A percentile compares a stretch with the other conserved stretches of the same genome.
phyloP scores from a whole-genome alignment of 768 basidiomycete genomes.

The Terana coerulea region DNA sequence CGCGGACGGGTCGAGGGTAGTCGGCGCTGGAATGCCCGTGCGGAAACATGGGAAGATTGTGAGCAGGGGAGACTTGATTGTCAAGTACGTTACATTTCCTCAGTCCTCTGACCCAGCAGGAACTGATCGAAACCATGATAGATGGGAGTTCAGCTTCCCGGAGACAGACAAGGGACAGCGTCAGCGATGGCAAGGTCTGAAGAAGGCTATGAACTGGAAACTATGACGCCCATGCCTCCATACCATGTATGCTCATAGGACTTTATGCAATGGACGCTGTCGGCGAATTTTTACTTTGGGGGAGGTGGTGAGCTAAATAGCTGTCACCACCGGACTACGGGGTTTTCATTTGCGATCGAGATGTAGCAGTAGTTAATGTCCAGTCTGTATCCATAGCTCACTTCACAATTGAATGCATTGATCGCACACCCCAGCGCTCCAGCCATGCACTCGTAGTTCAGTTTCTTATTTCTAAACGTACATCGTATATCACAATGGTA shows the following conservation, averaged over 20 bases:
- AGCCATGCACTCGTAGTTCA: too few species aligned
- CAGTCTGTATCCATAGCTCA: too few species aligned
- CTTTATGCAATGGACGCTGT: conserved; percentile 1
- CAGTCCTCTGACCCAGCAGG: neutral
- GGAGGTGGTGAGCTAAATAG: too few species aligned
- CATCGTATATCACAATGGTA: too few species aligned
- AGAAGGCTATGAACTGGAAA: conserved; percentile 23
- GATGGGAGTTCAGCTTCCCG: conserved; percentile 29
- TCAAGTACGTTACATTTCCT: conserved; percentile 44
- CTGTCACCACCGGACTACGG: too few species aligned
- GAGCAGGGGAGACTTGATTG: conserved; percentile 59
- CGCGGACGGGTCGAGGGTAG: conserved; percentile 47
- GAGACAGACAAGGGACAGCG: conserved; percentile 20
- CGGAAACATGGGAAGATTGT: conserved; percentile 46
- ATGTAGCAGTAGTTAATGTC: too few species aligned
- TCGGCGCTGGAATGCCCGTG: conserved; percentile 69
- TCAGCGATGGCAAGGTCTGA: conserved; percentile 25
- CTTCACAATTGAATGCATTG: too few species aligned
- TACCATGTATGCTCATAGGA: conserved; percentile 4
- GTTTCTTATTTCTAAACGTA: too few species aligned
- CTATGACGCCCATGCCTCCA: conserved; percentile 2
- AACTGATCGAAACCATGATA: conserved; percentile 1
- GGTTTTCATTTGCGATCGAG: too few species aligned
- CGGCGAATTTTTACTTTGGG: too few species aligned
- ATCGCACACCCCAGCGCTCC: too few species aligned